A percentile compares a stretch with the other conserved stretches of the same genome.
These are phyloP conservation scores for Epichloe glyceriae DNA, from an alignment of 2,329 filamentous ascomycete species.

Conservation along the genomic window DNA sequence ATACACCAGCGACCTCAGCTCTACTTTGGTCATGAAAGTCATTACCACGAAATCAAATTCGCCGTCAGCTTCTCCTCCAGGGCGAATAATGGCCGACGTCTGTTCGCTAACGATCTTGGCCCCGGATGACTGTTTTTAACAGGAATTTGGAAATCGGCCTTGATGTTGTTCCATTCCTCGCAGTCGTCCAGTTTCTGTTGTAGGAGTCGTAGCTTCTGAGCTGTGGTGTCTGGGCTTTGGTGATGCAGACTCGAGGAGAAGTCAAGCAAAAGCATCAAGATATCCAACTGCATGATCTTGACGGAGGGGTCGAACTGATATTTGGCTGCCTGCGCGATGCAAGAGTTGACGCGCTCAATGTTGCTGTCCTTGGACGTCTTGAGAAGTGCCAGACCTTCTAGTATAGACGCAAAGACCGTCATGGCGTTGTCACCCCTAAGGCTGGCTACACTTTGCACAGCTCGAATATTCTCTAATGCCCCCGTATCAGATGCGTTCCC, in stretches of 20 bases:
- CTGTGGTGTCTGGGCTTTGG: conserved; percentile 42
- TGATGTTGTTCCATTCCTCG: conserved; percentile 33
- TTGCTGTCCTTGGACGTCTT: conserved; percentile 50
- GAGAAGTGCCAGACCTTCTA: conserved; percentile 59
- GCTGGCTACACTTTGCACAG: conserved; percentile 46
- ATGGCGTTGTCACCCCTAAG: conserved; percentile 50
- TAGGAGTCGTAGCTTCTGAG: conserved; percentile 47
- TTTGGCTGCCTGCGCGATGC: conserved; percentile 60
- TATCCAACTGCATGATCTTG: conserved; percentile 51
- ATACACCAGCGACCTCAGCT: conserved; percentile 43
- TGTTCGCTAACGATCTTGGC: conserved; percentile 42
- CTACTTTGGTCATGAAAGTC: conserved; percentile 47
- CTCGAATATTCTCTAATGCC: conserved; percentile 55
- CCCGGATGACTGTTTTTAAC: conserved; percentile 35
- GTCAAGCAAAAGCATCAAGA: conserved; percentile 55
- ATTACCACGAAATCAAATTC: conserved; percentile 43
- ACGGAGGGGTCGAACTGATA: conserved; percentile 54
- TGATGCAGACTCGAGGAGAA: conserved; percentile 55
- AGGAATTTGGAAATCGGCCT: conserved; percentile 40
- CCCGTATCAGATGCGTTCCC: conserved; percentile 47
- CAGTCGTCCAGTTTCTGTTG: conserved; percentile 49
- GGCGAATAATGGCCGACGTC: conserved; percentile 38
- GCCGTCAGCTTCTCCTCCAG: conserved; percentile 29
- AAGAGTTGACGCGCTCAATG: conserved; percentile 57
- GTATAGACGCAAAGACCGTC: conserved; percentile 48